Evolutionary conservation across 192 early-diverging fungal genomes (phyloP), one percentile per base, ranked within the genome.

Genomic region (Geranomyces variabilis): DNA sequence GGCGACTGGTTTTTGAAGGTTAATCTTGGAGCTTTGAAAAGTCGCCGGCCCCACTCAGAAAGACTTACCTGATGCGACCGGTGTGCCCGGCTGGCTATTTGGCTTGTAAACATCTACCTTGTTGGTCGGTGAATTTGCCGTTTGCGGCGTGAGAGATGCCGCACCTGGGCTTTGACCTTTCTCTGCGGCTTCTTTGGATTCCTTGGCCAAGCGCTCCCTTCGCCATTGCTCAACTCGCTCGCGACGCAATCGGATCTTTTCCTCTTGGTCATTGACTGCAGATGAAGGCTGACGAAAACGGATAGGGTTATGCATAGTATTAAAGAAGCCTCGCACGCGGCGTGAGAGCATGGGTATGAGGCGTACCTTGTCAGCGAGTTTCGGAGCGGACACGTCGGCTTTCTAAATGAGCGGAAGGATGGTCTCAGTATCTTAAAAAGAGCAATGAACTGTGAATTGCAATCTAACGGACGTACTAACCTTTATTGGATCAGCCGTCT

Each of bases 141-240:
- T 28, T 26, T 29, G 17, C 28, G 29, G 21, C 8, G 22, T 17
- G 1, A 29, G 2, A 8, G 58, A 24, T 7, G n/a, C 24, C 51
- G n/a, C 51, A 17, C 51, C 51, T 26, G 24, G n/a, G 24, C 51
- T 53, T n/a, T 26, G n/a, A 53, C n/a, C 51, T 53, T 53, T 53
- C 51, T 53, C n/a, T 68, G 72, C 79, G 1, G 84, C 77, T 33
- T 81, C 61, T 55, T 55, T 28, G n/a, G n/a, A n/a, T 64, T 86
- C 79, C 62, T 79, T 67, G 26, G 72, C 62, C 71, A 79, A 30
- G 36, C 88, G 84, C 71, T 92, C 87, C 70, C 85, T 87, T 57
- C 88, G 77, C 93, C 93, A 97, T 78, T 91, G 86, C 56, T 92
- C 89, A 15, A 96, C 70, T 34, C 91, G 79, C 81, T 95, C 94